Conservation (phyloP, 139 green algal species). For the Trebouxia sp. region DNA sequence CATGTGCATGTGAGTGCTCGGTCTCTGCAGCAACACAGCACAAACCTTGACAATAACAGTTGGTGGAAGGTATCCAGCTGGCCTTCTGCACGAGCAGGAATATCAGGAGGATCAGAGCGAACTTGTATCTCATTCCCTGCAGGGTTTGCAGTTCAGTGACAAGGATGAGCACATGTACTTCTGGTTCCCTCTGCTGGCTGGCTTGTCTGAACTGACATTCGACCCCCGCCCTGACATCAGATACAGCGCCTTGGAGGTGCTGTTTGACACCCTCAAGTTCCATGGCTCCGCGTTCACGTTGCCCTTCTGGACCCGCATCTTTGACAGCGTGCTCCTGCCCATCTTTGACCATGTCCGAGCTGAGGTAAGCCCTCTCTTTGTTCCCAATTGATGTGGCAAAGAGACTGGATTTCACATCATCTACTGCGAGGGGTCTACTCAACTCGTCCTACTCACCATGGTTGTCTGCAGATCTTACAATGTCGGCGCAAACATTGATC, state of each 20-base stretch:
- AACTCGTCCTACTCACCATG: no score
- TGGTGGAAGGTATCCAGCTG: no score
- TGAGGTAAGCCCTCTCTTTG: constrained; percentile 49
- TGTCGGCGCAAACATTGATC: no score
- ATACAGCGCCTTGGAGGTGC: constrained; percentile 74
- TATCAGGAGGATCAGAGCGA: no score
- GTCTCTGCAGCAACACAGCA: no score
- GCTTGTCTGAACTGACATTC: constrained; percentile 96
- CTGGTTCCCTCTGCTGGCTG: constrained; percentile 98
- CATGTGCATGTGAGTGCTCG: no score
- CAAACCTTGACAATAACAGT: no score
- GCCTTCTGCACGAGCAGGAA: no score
- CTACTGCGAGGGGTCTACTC: no score
- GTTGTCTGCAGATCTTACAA: no score
- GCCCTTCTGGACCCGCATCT: constrained; percentile 93
- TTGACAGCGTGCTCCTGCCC: constrained; percentile 94
- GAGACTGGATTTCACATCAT: no score
- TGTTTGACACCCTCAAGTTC: constrained; percentile 96
- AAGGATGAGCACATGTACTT: constrained; percentile 97
- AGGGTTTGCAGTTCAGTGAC: constrained; percentile 69
- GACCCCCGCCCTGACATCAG: constrained; percentile 91
- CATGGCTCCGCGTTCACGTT: constrained; percentile 92
- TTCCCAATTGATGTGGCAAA: no score
- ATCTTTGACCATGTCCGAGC: constrained; percentile 97
- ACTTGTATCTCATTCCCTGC: neutral